Evolutionary conservation across 331 rosid species (phyloP).

Genomic region (Quercus lobata): DNA sequence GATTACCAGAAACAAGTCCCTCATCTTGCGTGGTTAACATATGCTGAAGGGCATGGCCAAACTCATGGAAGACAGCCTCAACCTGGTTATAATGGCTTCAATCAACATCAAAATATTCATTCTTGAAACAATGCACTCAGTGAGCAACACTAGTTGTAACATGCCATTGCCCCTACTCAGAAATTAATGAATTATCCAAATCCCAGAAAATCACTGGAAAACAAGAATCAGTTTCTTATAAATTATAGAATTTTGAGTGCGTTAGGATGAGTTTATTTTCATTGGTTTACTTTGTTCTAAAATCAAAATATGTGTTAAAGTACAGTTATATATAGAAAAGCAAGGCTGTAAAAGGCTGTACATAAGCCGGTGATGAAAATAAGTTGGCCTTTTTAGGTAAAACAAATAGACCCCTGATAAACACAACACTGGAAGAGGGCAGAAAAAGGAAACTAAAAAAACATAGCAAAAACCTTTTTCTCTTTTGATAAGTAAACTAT

Average conservation of each 20-base stretch:
- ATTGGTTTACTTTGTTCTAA: no score
- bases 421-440: no score
- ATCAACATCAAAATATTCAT: neutral
- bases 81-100: slow-evolving; percentile 40
- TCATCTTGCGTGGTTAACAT: slow-evolving; percentile 96
- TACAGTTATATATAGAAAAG: no score
- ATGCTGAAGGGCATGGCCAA: slow-evolving; percentile 99
- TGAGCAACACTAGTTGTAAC: neutral
- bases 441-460: no score
- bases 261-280: no score
- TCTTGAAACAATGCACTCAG: neutral
- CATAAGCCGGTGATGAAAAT: no score
- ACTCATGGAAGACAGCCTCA: slow-evolving; percentile 99
- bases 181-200: neutral
- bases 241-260: neutral
- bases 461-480: neutral
- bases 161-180: neutral
- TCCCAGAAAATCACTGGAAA: neutral
- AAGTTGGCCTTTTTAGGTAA: no score
- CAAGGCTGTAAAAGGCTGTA: no score
- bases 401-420: no score
- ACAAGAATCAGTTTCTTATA: neutral
- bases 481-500: no score
- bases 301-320: no score
- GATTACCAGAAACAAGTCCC: slow-evolving; percentile 95